Base-by-base conservation (phyloP, 352 stramenopile genomes). In the Pythium plurisporium region DNA sequence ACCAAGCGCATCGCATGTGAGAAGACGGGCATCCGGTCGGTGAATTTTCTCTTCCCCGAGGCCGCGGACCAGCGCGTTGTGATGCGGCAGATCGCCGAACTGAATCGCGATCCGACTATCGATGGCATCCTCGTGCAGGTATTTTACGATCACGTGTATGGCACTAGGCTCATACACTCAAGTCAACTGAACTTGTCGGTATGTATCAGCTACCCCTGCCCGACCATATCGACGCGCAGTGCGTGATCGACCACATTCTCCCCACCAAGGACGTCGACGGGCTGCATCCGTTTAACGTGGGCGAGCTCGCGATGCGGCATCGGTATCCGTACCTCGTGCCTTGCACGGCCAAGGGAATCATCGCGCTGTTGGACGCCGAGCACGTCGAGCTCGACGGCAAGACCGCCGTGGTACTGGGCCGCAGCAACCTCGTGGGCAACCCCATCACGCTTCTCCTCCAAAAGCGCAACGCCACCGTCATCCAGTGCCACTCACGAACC, bases 261-360 rank as follows among this genome's bases (percentile, higher is more conserved):
- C 74, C 85, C 19, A 74, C 82, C 55, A 99, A 99, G 70, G 97
- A 99, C 73, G 97, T 99, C 34, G 98, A 99, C 70, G 98, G 98
- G 0, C 83, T 99, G 23, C 95, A 99, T 65, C 95, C 97, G 36
- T 81, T 96, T 50, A 99, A 99, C 79, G 89, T 98, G 5, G 97
- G 95, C 14, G 81, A 95, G 53, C 74, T 99, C 9, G 74, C 86
- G 37, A 90, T 91, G 73, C 81, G 70, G 29, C 80, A 87, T 64
- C 89, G 79, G 65, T 96, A 91, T 54, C 82, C 81, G 57, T 91
- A 88, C 70, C 69, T 94, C 48, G 90, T 98, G 33, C 88, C 97
- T 10, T 99, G 97, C 75, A 99, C 97, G 10, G 97, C 97, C n/a
- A 87, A 96, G 34, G 97, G 96, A 45, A 98, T 98, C 52, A 82